These are phyloP conservation scores for Cryphonectria japonica DNA, from an alignment of 2,329 filamentous ascomycete species.

Conservation along the genomic window DNA sequence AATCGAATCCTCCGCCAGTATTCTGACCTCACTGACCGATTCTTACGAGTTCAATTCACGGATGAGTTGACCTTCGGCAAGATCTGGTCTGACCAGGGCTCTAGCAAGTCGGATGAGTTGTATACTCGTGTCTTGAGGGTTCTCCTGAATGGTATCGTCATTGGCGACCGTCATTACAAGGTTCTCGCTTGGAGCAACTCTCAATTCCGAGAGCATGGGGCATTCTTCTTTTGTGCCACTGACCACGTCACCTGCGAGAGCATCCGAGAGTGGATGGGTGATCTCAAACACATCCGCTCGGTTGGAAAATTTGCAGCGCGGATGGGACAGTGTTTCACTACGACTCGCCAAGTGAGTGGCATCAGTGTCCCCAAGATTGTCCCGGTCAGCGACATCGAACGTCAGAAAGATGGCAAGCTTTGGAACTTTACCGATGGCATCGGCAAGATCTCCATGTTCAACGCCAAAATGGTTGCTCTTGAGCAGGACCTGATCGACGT, in stretches of 20 bases:
- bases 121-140: conserved; percentile 75
- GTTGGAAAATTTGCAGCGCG: conserved; percentile 91
- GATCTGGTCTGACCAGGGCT: conserved; percentile 59
- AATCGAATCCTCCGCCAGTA: conserved; percentile 85
- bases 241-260: conserved; percentile 68
- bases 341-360: conserved; percentile 74
- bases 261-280: conserved; percentile 86
- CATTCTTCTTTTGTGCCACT: conserved; percentile 86
- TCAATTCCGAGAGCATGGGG: conserved; percentile 88
- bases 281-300: conserved; percentile 77
- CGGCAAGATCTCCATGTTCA: conserved; percentile 82
- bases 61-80: conserved; percentile 72
- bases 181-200: conserved; percentile 96
- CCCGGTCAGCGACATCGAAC: conserved; percentile 70
- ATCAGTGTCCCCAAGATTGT: conserved; percentile 62
- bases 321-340: conserved; percentile 94
- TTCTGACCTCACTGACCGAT: conserved; percentile 70
- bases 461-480: conserved; percentile 73
- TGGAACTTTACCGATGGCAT: conserved; percentile 82
- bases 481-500: conserved; percentile 67
- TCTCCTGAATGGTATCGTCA: conserved; percentile 75
- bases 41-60: conserved; percentile 86
- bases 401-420: conserved; percentile 62
- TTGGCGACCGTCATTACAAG: conserved; percentile 81
- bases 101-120: conserved; percentile 66